Evolutionary conservation across 2,329 filamentous ascomycete genomes (phyloP), one percentile per base, ranked within the genome.

Genomic region (Sporothrix inflata): DNA sequence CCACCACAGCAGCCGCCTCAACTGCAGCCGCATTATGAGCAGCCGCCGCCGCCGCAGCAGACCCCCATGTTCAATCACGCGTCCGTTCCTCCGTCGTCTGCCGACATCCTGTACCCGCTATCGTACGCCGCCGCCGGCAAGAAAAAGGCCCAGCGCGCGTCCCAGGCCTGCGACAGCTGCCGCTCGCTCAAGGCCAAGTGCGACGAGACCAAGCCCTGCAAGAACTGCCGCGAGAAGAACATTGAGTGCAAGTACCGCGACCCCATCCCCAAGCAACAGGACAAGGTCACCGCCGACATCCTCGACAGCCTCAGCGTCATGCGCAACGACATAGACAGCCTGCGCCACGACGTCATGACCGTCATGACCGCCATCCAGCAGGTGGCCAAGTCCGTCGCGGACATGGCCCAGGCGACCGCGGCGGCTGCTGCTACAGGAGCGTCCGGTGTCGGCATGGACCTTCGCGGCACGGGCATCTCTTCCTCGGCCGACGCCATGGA

Each of bases 131-230:
- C 84, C 4, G 80, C 81, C 3, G 82, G 83, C 4, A 89, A 90
- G 79, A 85, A 88, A 77, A 90, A 90, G 81, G 87, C 88, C n/a
- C 89, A 89, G 69, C 84, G 89, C 76, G 89, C 89, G 40, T 89
- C 89, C 9, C 89, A 91, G 91, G 96, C 96, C 49, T 99, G 96
- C 81, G 94, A 97, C 78, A 93, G 91, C 80, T 97, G 94, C 81
- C 90, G 94, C 73, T 88, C 92, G 74, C 87, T 95, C 51, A 97
- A 97, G 81, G 94, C 94, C 16, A 97, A 97, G 82, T 97, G 94
- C 79, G 94, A 97, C 77, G 94, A 97, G 83, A 90, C 90, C 12
- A 90, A 92, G 75, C 94, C 92, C 1, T 91, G 92, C 77, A 95
- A 94, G 79, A 93, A 91, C 77, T 99, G 96, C 80, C 92, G 91